Evolutionary conservation across 1,284 basidiomycete genomes (phyloP).

Genomic region (Trametes pubescens): DNA sequence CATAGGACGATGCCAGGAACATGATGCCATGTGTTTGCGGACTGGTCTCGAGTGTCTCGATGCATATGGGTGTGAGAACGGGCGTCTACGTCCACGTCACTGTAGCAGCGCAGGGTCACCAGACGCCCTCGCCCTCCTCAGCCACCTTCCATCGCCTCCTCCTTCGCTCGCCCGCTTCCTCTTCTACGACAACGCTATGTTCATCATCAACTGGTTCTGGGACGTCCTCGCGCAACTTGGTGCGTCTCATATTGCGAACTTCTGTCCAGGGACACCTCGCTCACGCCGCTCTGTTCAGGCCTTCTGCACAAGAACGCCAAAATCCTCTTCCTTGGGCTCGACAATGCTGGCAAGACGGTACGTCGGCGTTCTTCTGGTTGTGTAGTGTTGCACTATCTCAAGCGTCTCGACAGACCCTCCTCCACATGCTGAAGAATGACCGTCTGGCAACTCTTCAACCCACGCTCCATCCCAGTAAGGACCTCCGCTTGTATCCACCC

Average conservation of each 20-base stretch:
- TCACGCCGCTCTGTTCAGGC: conserved; percentile 57
- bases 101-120: conserved; percentile 29
- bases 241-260: conserved; percentile 49
- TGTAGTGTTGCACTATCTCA: not conserved
- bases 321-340: conserved; percentile 98
- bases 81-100: conserved; percentile 36
- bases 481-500: not conserved
- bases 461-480: conserved; percentile 96
- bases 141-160: conserved; percentile 30
- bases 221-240: conserved; percentile 92
- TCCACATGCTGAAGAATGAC: conserved; percentile 99
- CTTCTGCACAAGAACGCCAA: conserved; percentile 99
- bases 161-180: conserved; percentile 34
- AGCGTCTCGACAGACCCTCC: conserved; percentile 77
- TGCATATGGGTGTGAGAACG: conserved; percentile 18
- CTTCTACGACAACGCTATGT: conserved; percentile 60
- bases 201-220: conserved; percentile 95
- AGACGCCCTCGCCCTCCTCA: conserved; percentile 24
- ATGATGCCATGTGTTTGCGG: conserved; percentile 21
- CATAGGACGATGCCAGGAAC: not conserved
- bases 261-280: not conserved
- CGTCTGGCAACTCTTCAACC: conserved; percentile 97
- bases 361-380: conserved; percentile 35
- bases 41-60: conserved; percentile 20
- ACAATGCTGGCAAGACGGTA: conserved; percentile 99